Evolutionary conservation across 805 yeast species (phyloP).

Genomic region (Sungouiozyma intestinalis): DNA sequence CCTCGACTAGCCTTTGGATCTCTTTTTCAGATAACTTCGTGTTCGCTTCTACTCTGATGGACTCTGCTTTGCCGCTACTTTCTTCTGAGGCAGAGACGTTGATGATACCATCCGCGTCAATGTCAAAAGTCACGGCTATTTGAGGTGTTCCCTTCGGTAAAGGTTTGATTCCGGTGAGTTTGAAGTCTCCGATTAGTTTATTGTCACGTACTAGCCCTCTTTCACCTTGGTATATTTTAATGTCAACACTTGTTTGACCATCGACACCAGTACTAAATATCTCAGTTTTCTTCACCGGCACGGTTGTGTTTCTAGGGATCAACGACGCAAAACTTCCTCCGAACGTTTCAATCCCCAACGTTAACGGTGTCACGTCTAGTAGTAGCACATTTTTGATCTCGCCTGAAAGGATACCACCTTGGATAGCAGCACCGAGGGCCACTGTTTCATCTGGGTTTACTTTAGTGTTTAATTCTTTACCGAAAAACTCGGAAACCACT

Average conservation of each 20-base stretch:
- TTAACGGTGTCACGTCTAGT: conserved; percentile 74
- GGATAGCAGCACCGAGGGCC: conserved; percentile 83
- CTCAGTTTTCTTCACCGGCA: conserved; percentile 67
- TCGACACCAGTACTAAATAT: conserved; percentile 74
- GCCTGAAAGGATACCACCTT: conserved; percentile 79
- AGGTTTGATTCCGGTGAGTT: conserved; percentile 60
- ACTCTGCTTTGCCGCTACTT: conserved; percentile 57
- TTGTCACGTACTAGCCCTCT: conserved; percentile 69
- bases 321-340: conserved; percentile 77
- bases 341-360: conserved; percentile 74
- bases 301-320: conserved; percentile 67
- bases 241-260: conserved; percentile 75
- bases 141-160: conserved; percentile 77
- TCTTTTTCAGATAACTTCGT: conserved; percentile 63
- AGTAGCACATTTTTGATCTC: conserved; percentile 69
- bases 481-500: conserved; percentile 47
- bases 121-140: conserved; percentile 63
- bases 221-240: conserved; percentile 75
- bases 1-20: conserved; percentile 50
- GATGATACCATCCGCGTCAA: conserved; percentile 76
- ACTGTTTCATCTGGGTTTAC: conserved; percentile 93
- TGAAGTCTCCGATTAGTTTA: conserved; percentile 65
- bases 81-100: conserved; percentile 75
- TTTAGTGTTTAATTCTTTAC: conserved; percentile 53
- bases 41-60: conserved; percentile 62